Conservation (phyloP, 495 filamentous ascomycete species). For the Penicillium cataractarum region DNA sequence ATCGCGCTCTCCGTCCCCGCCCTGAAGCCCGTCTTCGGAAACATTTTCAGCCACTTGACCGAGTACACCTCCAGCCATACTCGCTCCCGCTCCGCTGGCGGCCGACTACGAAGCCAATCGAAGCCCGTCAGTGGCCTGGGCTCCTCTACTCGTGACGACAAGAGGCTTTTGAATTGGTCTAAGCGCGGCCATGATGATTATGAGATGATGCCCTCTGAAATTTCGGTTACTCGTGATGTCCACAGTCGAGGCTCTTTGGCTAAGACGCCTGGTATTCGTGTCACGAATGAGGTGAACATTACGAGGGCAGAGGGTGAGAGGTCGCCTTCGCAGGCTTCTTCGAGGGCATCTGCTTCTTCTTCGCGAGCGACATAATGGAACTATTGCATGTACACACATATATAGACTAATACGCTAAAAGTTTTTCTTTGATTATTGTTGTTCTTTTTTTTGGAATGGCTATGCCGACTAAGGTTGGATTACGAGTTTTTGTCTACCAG, state of each 20-base stretch:
- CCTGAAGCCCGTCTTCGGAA: constrained; percentile 46
- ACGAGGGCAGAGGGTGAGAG: constrained; percentile 7
- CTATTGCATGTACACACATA: neutral
- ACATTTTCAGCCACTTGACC: constrained; percentile 29
- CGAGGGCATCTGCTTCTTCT: constrained; percentile 11
- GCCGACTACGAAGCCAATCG: constrained; percentile 19
- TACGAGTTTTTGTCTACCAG: too few relatives aligned
- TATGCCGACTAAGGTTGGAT: too few relatives aligned
- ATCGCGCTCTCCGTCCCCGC: constrained; percentile 51
- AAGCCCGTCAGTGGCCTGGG: constrained; percentile 22
- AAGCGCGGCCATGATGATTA: constrained; percentile 29
- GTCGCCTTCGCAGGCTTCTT: constrained; percentile 9
- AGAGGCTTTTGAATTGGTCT: constrained; percentile 32
- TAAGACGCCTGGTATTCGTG: constrained; percentile 24
- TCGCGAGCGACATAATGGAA: constrained; percentile 6
- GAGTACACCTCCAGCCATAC: constrained; percentile 34
- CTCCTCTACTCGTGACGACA: constrained; percentile 28
- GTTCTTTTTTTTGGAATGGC: too few relatives aligned
- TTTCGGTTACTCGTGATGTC: constrained; percentile 23
- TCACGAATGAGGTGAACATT: constrained; percentile 31
- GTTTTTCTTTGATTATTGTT: neutral
- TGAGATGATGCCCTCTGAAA: constrained; percentile 37
- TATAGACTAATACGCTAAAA: neutral
- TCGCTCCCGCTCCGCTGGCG: constrained; percentile 23
- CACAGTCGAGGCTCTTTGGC: constrained; percentile 1